Conservation (phyloP, 169 alveolate genomes). For the Toxoplasma gondii region DNA sequence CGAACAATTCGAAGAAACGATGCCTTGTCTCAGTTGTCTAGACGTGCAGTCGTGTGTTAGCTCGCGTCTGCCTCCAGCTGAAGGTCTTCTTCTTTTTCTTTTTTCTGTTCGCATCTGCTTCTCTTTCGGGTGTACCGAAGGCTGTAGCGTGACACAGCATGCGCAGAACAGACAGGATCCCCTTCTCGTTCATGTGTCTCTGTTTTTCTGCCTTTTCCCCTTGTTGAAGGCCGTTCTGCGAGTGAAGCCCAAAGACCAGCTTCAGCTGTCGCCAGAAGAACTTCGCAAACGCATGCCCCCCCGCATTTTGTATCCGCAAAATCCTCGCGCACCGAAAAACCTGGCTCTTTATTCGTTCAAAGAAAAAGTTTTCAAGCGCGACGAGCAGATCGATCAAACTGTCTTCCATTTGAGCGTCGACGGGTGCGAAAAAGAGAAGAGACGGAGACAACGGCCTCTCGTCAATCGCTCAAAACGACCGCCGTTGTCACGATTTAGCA, state of each 20-base stretch:
- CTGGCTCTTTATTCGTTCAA: constrained; percentile 81
- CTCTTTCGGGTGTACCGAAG: too few relatives aligned
- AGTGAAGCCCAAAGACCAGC: constrained; percentile 68
- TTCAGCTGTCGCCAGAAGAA: constrained; percentile 73
- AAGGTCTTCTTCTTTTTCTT: too few relatives aligned
- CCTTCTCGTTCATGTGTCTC: background rate
- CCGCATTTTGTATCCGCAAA: constrained; percentile 81
- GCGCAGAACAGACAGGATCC: too few relatives aligned
- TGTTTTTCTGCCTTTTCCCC: background rate
- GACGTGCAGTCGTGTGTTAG: too few relatives aligned
- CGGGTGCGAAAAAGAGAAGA: constrained; percentile 70
- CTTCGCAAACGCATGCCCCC: constrained; percentile 81
- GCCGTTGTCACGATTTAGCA: background rate
- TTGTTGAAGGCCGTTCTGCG: constrained; percentile 57
- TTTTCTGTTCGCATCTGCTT: too few relatives aligned
- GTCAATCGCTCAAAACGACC: background rate
- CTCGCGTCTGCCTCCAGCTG: too few relatives aligned
- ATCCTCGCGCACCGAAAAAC: constrained; percentile 89
- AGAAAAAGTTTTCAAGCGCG: constrained; percentile 81
- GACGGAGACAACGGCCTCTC: too few relatives aligned
- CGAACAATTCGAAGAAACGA: too few relatives aligned
- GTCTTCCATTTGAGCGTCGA: constrained; percentile 82
- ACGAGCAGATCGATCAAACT: constrained; percentile 85
- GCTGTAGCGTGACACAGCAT: too few relatives aligned
- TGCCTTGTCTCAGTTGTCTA: too few relatives aligned